Evolutionary conservation across 768 basidiomycete genomes (phyloP), one percentile per base, ranked within the genome.

Genomic region (Pulveroboletus ravenelii): DNA sequence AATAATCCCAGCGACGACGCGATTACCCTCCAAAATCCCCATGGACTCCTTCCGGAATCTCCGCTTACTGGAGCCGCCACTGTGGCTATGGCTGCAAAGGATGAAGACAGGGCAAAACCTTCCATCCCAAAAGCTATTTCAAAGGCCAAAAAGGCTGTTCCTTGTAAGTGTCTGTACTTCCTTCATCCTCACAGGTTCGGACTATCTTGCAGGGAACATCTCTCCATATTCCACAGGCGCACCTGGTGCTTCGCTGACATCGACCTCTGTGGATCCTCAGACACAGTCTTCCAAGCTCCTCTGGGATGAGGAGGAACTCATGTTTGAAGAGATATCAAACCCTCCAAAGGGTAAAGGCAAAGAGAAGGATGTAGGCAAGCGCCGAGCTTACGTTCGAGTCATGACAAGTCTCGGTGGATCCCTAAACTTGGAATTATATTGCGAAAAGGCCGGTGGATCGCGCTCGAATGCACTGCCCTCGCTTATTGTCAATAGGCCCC

Each of bases 261-360:
- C 91, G 3, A 98, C 96, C 0, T 86, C 93, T 4, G 78, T 93
- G 49, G 89, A 89, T 57, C 86, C 93, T 12, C 80, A 83, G 50
- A 79, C 78, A 3, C 58, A 63, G 39, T 70, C 72, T 40, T 84
- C 93, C 42, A 84, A 88, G 59, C 80, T 96, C 5, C 72, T 98
- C n/a, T 94, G 93, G 83, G 94, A 99, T 67, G 96, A 98, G 82
- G 96, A 99, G 70, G 95, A 98, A 65, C 74, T 94, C 14, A 99
- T 99, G 96, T 99, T 94, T 58, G 95, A 97, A 68, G 89, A 89
- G 31, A 84, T 99, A 57, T 76, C 84, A 12, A 86, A 85, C 51
- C 83, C 84, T 13, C 75, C 74, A 2, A 91, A 89, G 67, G 85
- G 88, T 1, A 92, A 92, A 68, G 86, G 85, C 2, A 98, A 97